A percentile compares a stretch with the other conserved stretches of the same genome.
Evolutionary conservation across 768 basidiomycete species (phyloP).

Genomic region (Pisolithus marmoratus): DNA sequence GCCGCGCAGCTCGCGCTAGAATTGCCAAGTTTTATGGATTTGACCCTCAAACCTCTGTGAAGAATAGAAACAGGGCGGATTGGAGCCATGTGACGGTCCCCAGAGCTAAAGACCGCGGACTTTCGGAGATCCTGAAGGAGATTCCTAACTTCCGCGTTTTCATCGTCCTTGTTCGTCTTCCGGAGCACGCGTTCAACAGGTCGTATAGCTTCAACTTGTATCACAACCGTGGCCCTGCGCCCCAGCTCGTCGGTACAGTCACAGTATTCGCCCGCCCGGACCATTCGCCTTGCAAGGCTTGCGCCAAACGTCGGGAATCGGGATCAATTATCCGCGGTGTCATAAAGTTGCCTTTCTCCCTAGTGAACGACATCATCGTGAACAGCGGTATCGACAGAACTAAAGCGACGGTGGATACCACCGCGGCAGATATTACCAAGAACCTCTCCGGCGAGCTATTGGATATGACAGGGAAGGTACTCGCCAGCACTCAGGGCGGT

Average conservation of each 20-base stretch:
- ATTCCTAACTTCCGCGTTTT: conserved; percentile 22
- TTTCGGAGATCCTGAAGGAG: conserved; percentile 12
- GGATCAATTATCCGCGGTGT: conserved; percentile 18
- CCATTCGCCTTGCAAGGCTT: conserved; percentile 21
- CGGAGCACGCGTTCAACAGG: conserved; percentile 18
- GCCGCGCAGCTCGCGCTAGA: conserved; percentile 14
- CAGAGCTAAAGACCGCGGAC: neutral
- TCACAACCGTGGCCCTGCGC: conserved; percentile 5
- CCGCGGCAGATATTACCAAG: conserved; percentile 8
- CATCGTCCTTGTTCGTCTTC: conserved; percentile 18
- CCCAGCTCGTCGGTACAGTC: conserved; percentile 14
- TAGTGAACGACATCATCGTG: conserved; percentile 19
- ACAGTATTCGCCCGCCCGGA: conserved; percentile 20
- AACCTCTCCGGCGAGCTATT: conserved; percentile 12
- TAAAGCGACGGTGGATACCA: conserved; percentile 8
- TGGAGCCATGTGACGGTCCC: conserved; percentile 15
- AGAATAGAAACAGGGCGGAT: neutral
- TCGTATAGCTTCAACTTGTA: conserved; percentile 20
- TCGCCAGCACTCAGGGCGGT: conserved; percentile 16
- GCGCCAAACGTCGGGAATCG: conserved; percentile 12
- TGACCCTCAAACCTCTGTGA: conserved; percentile 12
- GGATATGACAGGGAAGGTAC: conserved; percentile 9
- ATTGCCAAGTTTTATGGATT: conserved; percentile 19
- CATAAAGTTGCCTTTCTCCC: conserved; percentile 15
- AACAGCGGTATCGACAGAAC: conserved; percentile 1